Evolutionary conservation across 2,329 filamentous ascomycete species (phyloP).

Genomic region (Venturia oleaginea): DNA sequence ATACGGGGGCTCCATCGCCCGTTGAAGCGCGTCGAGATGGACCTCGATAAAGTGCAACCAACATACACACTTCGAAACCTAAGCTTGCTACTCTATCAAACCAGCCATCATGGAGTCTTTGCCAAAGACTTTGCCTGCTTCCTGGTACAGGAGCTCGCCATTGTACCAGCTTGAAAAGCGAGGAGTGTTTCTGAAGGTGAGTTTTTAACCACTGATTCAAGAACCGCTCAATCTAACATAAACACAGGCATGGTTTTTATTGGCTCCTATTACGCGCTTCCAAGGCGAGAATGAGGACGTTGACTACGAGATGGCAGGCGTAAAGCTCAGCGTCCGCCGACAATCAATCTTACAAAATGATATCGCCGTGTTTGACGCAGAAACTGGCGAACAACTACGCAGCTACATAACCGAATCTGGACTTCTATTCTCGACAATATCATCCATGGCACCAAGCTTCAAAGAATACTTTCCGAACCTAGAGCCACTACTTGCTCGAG

Average conservation of each 20-base stretch:
- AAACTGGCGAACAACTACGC: constrained; percentile 26
- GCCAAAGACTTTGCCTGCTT: constrained; percentile 41
- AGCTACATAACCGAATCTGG: constrained; percentile 42
- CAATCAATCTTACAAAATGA: constrained; percentile 26
- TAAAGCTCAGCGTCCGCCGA: constrained; percentile 32
- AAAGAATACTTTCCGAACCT: constrained; percentile 46
- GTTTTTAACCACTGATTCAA: background rate
- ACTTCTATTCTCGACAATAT: constrained; percentile 44
- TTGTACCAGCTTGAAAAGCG: constrained; percentile 42
- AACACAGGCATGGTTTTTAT: constrained; percentile 41
- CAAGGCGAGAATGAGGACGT: constrained; percentile 32
- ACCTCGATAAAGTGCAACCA: background rate
- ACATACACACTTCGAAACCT: background rate
- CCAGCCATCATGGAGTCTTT: constrained; percentile 11
- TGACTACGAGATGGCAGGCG: constrained; percentile 43
- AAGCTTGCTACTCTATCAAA: background rate
- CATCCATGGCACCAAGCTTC: constrained; percentile 39
- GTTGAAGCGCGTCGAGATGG: background rate
- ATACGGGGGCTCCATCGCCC: background rate
- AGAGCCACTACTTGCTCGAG: constrained; percentile 37
- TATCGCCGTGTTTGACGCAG: constrained; percentile 28
- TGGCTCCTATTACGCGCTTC: constrained; percentile 45
- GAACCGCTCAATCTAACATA: background rate
- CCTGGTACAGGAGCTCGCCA: constrained; percentile 41
- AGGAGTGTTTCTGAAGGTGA: constrained; percentile 41